A percentile compares a stretch with the other conserved stretches of the same genome.
Evolutionary conservation across 1,284 basidiomycete species (phyloP).

Genomic region (Puccinia horiana): DNA sequence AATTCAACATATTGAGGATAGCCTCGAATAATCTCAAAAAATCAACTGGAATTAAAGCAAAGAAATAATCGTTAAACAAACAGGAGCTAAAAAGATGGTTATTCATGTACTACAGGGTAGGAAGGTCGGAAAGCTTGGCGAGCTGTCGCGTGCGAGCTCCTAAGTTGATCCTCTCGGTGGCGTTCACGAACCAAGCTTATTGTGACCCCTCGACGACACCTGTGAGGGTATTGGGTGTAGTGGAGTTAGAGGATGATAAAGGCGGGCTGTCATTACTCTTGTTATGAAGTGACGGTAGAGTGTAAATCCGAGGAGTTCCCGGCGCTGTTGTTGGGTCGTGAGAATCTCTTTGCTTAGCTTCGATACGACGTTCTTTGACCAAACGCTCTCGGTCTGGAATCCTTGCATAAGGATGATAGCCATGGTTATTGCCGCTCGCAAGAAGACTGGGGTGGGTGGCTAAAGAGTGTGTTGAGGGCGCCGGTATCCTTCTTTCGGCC

Average conservation of each 20-base stretch:
- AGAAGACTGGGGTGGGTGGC: neutral
- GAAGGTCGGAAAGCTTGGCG: neutral
- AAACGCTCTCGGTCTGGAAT: slow-evolving; percentile 16
- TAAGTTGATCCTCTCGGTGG: neutral
- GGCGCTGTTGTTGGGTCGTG: slow-evolving; percentile 32
- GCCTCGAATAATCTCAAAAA: neutral
- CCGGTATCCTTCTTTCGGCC: slow-evolving; percentile 15
- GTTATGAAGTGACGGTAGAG: slow-evolving; percentile 6
- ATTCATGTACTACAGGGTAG: neutral
- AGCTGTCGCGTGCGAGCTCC: neutral
- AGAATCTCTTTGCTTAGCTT: slow-evolving; percentile 3
- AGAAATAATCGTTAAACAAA: neutral
- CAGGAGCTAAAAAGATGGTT: neutral
- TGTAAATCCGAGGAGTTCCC: slow-evolving; percentile 33
- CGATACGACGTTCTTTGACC: slow-evolving; percentile 22
- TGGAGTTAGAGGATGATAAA: neutral
- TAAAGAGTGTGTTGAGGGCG: neutral
- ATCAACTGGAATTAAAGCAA: neutral
- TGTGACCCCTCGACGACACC: neutral
- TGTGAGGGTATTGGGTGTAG: neutral
- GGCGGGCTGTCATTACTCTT: slow-evolving; percentile 20
- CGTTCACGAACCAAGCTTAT: neutral
- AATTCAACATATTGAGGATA: neutral
- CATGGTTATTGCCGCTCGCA: slow-evolving; percentile 20
- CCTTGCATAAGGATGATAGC: slow-evolving; percentile 45